Percentiles rank a stretch among this genome's conserved stretches.
These are phyloP conservation scores for Neckera pumila DNA, from an alignment of 225 moss, liverwort and hornwort species.

Conservation along the genomic window DNA sequence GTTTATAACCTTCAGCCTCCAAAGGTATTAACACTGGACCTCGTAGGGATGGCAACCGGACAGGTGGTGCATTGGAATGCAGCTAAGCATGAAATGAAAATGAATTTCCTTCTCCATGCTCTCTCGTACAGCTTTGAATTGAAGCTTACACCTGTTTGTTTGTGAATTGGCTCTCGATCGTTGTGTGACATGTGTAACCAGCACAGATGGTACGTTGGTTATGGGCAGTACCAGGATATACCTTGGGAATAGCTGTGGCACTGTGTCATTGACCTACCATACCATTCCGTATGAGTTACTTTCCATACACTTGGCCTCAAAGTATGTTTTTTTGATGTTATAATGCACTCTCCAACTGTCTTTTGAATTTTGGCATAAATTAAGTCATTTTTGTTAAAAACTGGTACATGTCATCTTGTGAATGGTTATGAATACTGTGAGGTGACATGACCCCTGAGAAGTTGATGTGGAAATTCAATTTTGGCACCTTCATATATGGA, in stretches of 20 bases:
- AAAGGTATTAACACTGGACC: background rate
- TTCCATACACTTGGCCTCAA: background rate
- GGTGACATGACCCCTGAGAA: rapidly evolving
- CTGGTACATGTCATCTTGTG: background rate
- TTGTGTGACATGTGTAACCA: background rate
- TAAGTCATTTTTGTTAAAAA: background rate
- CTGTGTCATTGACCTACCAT: background rate
- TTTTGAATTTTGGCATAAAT: background rate
- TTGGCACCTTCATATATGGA: background rate
- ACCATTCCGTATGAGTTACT: background rate
- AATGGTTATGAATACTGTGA: background rate
- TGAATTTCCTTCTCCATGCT: background rate
- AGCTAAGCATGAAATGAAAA: background rate
- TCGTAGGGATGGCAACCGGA: background rate
- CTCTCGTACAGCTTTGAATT: too few relatives aligned
- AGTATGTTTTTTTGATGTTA: too few relatives aligned
- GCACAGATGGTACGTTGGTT: too few relatives aligned
- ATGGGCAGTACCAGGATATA: background rate
- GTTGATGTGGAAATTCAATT: background rate
- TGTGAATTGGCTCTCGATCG: background rate
- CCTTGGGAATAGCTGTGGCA: background rate
- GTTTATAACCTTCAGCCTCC: background rate
- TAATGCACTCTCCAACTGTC: background rate
- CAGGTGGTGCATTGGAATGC: background rate
- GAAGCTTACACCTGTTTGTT: background rate